A percentile compares a stretch with the other conserved stretches of the same genome.
Evolutionary conservation across 495 filamentous ascomycete species (phyloP).

Genomic region (Penicillium paradoxum): DNA sequence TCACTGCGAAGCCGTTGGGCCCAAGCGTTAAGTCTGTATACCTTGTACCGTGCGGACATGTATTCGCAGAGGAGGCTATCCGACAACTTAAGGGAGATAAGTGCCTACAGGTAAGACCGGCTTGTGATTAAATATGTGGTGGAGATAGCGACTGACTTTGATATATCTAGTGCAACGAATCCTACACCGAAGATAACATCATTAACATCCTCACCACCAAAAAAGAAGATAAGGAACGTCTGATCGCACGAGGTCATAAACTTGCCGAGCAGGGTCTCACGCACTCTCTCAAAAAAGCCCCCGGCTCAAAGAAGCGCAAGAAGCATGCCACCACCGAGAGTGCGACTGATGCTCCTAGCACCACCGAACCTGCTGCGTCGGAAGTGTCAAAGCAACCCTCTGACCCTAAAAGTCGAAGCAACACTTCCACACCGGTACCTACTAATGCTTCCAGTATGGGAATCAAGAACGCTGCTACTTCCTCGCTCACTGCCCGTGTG

Average conservation of each 20-base stretch:
- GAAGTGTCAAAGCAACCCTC: conserved; percentile 5
- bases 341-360: conserved; percentile 1
- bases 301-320: conserved; percentile 66
- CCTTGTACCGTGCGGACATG: conserved; percentile 92
- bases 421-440: conserved; percentile 29
- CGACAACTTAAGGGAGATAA: conserved; percentile 65
- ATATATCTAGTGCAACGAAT: conserved; percentile 58
- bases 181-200: conserved; percentile 70
- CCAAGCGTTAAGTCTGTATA: conserved; percentile 77
- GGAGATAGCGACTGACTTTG: neutral
- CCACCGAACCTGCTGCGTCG: conserved; percentile 1
- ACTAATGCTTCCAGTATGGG: conserved; percentile 34
- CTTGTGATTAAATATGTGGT: neutral
- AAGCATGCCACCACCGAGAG: conserved; percentile 43
- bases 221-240: conserved; percentile 61
- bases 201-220: conserved; percentile 75
- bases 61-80: conserved; percentile 79
- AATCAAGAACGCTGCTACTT: conserved; percentile 85
- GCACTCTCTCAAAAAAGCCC: conserved; percentile 82
- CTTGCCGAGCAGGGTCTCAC: conserved; percentile 68
- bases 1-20: conserved; percentile 83
- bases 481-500: conserved; percentile 77
- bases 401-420: conserved; percentile 19
- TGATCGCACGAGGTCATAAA: conserved; percentile 57
- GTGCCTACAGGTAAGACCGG: conserved; percentile 53